Base-by-base conservation (phyloP, 805 yeast species). In the Blastobotrys terrestris region DNA sequence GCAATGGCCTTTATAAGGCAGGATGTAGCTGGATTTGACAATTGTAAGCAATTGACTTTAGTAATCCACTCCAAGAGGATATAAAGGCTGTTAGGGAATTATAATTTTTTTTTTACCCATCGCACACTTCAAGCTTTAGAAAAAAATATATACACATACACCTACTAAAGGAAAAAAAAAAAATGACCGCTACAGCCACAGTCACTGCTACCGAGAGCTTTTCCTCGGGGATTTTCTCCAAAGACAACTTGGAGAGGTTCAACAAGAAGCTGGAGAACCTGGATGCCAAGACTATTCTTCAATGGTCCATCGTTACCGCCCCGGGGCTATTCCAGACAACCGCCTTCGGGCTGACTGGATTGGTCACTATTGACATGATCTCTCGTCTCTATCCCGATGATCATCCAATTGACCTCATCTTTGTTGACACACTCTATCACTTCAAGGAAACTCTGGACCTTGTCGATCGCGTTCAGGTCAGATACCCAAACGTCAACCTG, bases 341-440 rank as follows among this genome's bases (percentile, higher is more conserved):
- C 0, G 98, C 98, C 1, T 90, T 92, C 70, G 98, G 98, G 0
- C 75, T 92, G 46, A 87, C 97, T 1, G 98, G 98, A 0, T 70
- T 92, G 54, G 96, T 86, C 31, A 91, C 92, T 11, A 74, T 87
- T 44, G 97, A 91, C 67, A 86, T 91, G 78, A 68, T 91, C 26
- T 77, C 85, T 31, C 80, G 82, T 63, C 60, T 84, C 46, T 65
- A 56, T 53, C 64, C 55, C 39, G 56, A 54, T 7, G 53, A 58
- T 55, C 66, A 70, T 44, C 77, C 83, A 0, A 73, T 87, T 4
- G 95, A 90, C 52, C 72, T 91, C 52, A 84, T 92, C 1, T 92
- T 92, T 66, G 76, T 91, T 47, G 97, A 92, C 66, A 92, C 98
- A 0, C 72, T 92, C 57, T 87, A 91, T 64, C 97, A 92, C 68